Evolutionary conservation across 257 asterid species (phyloP).

Genomic region (Galeopsis tetrahit): DNA sequence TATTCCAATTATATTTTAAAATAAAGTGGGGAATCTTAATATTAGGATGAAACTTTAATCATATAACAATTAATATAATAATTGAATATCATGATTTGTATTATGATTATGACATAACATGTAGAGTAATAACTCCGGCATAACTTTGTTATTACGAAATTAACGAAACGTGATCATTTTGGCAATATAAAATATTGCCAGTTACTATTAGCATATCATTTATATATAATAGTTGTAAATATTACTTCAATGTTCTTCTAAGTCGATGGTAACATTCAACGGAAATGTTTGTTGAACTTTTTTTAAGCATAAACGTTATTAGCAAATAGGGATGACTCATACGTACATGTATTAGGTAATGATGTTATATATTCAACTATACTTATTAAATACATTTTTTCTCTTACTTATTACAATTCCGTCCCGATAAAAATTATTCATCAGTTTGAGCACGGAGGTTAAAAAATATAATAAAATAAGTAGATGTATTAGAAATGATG

Average conservation of each 20-base stretch:
- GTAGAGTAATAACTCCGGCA: too few species aligned
- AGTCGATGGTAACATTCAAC: neutral
- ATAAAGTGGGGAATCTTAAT: too few species aligned
- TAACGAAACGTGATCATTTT: neutral
- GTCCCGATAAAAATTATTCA: too few species aligned
- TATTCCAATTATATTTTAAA: too few species aligned
- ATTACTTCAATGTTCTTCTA: neutral
- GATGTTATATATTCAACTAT: too few species aligned
- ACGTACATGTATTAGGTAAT: neutral
- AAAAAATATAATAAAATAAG: too few species aligned
- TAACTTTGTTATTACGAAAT: neutral
- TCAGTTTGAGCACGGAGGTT: too few species aligned
- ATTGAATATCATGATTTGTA: neutral
- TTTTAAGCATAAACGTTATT: neutral
- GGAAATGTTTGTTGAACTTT: neutral
- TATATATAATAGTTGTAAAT: neutral
- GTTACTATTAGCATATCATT: neutral
- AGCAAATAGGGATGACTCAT: neutral
- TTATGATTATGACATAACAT: neutral
- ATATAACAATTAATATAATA: neutral
- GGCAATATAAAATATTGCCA: neutral
- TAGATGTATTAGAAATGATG: too few species aligned
- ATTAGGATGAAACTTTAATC: too few species aligned
- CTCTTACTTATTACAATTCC: too few species aligned
- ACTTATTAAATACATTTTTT: neutral